Evolutionary conservation across 2,329 filamentous ascomycete species (phyloP).

Genomic region (Corniculantispora saksenae): DNA sequence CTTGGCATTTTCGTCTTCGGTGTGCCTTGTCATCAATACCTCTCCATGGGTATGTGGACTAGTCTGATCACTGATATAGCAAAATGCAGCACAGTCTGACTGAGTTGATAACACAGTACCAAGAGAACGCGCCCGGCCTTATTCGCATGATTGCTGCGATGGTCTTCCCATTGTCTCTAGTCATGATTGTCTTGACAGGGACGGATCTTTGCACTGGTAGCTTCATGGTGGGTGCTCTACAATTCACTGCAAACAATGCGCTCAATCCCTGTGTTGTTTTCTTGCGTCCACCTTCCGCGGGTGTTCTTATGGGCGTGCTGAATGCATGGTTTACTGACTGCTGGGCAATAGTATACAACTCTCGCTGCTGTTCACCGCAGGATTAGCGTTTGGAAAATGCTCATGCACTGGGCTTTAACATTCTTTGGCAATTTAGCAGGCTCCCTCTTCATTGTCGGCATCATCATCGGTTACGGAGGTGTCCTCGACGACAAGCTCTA

Average conservation of each 20-base stretch:
- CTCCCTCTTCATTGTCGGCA: slow-evolving; percentile 45
- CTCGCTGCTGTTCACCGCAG: slow-evolving; percentile 21
- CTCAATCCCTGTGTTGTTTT: too few relatives aligned
- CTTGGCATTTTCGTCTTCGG: slow-evolving; percentile 52
- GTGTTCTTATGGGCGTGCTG: too few relatives aligned
- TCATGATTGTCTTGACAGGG: slow-evolving; percentile 50
- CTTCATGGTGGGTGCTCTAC: slow-evolving; percentile 42
- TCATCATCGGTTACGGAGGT: slow-evolving; percentile 50
- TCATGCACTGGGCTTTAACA: slow-evolving; percentile 40
- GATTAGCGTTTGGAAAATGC: slow-evolving; percentile 22
- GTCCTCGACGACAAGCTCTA: slow-evolving; percentile 46
- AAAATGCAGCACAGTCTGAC: not conserved
- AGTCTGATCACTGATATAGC: not conserved
- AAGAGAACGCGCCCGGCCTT: slow-evolving; percentile 49
- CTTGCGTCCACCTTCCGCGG: not conserved
- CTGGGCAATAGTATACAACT: slow-evolving; percentile 22
- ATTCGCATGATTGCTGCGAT: slow-evolving; percentile 46
- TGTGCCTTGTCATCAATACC: slow-evolving; percentile 45
- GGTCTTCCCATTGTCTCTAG: slow-evolving; percentile 51
- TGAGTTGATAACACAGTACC: slow-evolving; percentile 28
- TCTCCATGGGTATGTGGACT: slow-evolving; percentile 40
- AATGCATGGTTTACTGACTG: too few relatives aligned
- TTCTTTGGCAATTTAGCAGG: slow-evolving; percentile 51
- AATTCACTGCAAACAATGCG: not conserved
- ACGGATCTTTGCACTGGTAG: slow-evolving; percentile 50